Evolutionary conservation across 2,329 filamentous ascomycete species (phyloP).

Genomic region (Botryotinia narcissicola): DNA sequence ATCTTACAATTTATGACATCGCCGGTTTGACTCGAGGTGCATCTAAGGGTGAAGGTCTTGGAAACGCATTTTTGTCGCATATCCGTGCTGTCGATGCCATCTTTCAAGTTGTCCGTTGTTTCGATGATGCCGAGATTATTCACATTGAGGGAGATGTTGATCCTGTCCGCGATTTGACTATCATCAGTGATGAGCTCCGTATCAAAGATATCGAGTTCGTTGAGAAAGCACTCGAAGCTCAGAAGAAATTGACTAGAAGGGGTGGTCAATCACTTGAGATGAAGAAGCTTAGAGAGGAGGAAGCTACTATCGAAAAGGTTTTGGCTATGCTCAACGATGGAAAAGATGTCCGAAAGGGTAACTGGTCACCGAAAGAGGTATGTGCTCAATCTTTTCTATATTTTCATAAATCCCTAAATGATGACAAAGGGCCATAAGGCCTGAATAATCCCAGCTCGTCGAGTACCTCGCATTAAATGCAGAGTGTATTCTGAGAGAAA

Average conservation of each 20-base stretch:
- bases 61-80: slow-evolving; percentile 97
- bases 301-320: slow-evolving; percentile 89
- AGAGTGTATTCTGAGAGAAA: slow-evolving; percentile 85
- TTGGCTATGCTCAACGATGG: slow-evolving; percentile 78
- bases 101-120: slow-evolving; percentile 94
- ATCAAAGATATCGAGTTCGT: slow-evolving; percentile 99
- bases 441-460: slow-evolving; percentile 99
- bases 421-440: slow-evolving; percentile 97
- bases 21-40: slow-evolving; percentile 93
- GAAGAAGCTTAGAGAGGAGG: slow-evolving; percentile 95
- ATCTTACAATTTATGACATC: slow-evolving; percentile 98
- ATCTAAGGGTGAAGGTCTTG: slow-evolving; percentile 94
- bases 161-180: slow-evolving; percentile 87
- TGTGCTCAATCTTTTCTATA: slow-evolving; percentile 41
- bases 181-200: slow-evolving; percentile 93
- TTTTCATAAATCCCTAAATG: slow-evolving; percentile 55
- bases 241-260: slow-evolving; percentile 91
- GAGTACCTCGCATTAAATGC: slow-evolving; percentile 78
- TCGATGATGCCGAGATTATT: slow-evolving; percentile 99
- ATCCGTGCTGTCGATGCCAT: slow-evolving; percentile 98
- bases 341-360: slow-evolving; percentile 89
- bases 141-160: slow-evolving; percentile 99
- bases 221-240: slow-evolving; percentile 88
- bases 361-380: slow-evolving; percentile 95
- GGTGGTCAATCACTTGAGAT: slow-evolving; percentile 95